These are phyloP conservation scores for Stromatinia cepivora DNA, from an alignment of 2,329 filamentous ascomycete genomes.

Conservation along the genomic window DNA sequence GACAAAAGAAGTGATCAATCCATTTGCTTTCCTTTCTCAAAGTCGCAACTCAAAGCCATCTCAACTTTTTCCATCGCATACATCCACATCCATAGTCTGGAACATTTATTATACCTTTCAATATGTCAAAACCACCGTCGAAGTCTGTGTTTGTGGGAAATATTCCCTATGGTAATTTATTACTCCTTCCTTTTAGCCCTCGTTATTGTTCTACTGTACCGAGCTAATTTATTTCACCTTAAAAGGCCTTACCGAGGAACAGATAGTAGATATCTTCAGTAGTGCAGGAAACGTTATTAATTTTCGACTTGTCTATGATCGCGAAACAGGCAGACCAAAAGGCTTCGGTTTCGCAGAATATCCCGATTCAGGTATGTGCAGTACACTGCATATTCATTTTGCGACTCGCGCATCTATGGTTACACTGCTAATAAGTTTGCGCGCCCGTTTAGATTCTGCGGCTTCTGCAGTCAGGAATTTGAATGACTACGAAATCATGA, in stretches of 20 bases:
- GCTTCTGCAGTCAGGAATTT: constrained; percentile 93
- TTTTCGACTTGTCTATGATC: constrained; percentile 92
- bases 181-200: background rate
- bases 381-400: constrained; percentile 15
- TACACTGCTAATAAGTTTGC: constrained; percentile 16
- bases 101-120: constrained; percentile 37
- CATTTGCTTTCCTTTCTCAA: constrained; percentile 32
- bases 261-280: constrained; percentile 91
- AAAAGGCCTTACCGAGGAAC: constrained; percentile 90
- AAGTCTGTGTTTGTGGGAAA: constrained; percentile 84
- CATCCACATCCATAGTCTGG: constrained; percentile 21
- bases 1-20: constrained; percentile 26
- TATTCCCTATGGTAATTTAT: constrained; percentile 70
- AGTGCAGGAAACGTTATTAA: constrained; percentile 86
- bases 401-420: constrained; percentile 5
- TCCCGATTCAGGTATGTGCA: constrained; percentile 71
- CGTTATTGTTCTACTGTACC: background rate
- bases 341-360: constrained; percentile 98
- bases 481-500: constrained; percentile 94
- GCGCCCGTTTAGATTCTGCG: constrained; percentile 62
- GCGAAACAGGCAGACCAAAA: constrained; percentile 90
- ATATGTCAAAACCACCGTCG: constrained; percentile 74
- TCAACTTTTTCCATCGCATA: constrained; percentile 24
- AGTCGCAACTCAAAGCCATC: constrained; percentile 30
- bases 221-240: constrained; percentile 26